These are phyloP conservation scores for Saxophila tyrrhenica DNA, from an alignment of 495 filamentous ascomycete species.

Conservation along the genomic window DNA sequence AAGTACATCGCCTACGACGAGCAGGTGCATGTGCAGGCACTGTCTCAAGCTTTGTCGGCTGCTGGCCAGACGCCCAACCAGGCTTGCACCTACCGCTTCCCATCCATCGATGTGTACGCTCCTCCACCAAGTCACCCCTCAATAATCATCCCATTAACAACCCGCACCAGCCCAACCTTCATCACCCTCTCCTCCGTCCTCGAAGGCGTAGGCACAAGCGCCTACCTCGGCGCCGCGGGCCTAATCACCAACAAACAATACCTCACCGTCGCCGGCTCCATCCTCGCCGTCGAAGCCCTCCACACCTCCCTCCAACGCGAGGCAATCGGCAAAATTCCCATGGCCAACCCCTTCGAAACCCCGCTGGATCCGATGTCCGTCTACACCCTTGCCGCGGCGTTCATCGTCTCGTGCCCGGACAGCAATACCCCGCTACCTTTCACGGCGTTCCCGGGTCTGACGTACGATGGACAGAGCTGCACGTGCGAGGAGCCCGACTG, in stretches of 20 bases:
- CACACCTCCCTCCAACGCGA: slow-evolving; percentile 45
- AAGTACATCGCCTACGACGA: slow-evolving; percentile 41
- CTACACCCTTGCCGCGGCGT: slow-evolving; percentile 44
- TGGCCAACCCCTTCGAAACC: slow-evolving; percentile 42
- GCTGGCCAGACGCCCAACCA: slow-evolving; percentile 38
- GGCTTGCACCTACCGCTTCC: slow-evolving; percentile 44
- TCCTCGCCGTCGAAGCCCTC: slow-evolving; percentile 45
- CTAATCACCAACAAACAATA: slow-evolving; percentile 38
- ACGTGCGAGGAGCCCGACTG: slow-evolving; percentile 5
- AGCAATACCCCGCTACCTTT: slow-evolving; percentile 42
- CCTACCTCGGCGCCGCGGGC: slow-evolving; percentile 46
- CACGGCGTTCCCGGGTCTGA: slow-evolving; percentile 25
- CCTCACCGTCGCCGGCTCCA: slow-evolving; percentile 46
- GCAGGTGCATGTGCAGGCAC: slow-evolving; percentile 40
- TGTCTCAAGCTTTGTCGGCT: slow-evolving; percentile 35
- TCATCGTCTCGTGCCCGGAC: slow-evolving; percentile 44
- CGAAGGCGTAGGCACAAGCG: slow-evolving; percentile 32
- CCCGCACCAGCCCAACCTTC: slow-evolving; percentile 27
- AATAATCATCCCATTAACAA: background rate
- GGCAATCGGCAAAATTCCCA: slow-evolving; percentile 35
- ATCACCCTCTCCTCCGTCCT: slow-evolving; percentile 39
- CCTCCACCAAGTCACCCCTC: background rate
- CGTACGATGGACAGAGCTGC: background rate
- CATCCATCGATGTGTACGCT: slow-evolving; percentile 27
- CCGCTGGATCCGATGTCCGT: slow-evolving; percentile 44